Evolutionary conservation across 257 asterid genomes (phyloP).

Genomic region (Lycium ferocissimum): DNA sequence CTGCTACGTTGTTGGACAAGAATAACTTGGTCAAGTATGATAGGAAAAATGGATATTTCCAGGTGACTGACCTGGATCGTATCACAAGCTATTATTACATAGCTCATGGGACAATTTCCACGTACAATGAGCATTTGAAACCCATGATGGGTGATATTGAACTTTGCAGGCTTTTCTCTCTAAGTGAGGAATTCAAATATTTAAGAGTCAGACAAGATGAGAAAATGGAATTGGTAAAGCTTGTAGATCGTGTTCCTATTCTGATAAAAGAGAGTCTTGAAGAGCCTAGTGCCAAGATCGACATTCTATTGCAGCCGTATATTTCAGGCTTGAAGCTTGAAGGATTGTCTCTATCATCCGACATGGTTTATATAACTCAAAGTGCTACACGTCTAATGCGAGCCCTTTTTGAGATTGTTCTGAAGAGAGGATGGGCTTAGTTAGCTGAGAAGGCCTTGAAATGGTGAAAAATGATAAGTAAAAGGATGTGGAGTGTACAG

Average conservation of each 20-base stretch:
- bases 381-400: constrained; percentile 60
- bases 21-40: constrained; percentile 52
- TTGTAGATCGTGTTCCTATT: constrained; percentile 52
- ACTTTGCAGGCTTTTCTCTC: constrained; percentile 55
- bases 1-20: constrained; percentile 53
- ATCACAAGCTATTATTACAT: constrained; percentile 55
- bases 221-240: constrained; percentile 54
- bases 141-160: constrained; percentile 59
- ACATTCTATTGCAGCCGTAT: constrained; percentile 53
- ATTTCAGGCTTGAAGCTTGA: constrained; percentile 53
- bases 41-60: constrained; percentile 56
- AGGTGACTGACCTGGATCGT: constrained; percentile 57
- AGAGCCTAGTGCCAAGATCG: constrained; percentile 60
- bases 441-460: constrained; percentile 54
- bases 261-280: constrained; percentile 54
- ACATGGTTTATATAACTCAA: constrained; percentile 57
- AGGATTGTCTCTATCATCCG: constrained; percentile 53
- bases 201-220: constrained; percentile 56
- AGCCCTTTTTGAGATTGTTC: constrained; percentile 50
- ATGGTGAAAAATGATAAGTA: constrained; percentile 57
- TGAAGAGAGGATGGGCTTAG: constrained; percentile 56
- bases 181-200: constrained; percentile 54
- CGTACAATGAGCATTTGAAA: constrained; percentile 52
- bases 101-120: constrained; percentile 56
- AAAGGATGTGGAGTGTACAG: constrained; percentile 58